These are phyloP conservation scores for Bretschneidera sinensis DNA, from an alignment of 345 rosid genomes.

Conservation along the genomic window DNA sequence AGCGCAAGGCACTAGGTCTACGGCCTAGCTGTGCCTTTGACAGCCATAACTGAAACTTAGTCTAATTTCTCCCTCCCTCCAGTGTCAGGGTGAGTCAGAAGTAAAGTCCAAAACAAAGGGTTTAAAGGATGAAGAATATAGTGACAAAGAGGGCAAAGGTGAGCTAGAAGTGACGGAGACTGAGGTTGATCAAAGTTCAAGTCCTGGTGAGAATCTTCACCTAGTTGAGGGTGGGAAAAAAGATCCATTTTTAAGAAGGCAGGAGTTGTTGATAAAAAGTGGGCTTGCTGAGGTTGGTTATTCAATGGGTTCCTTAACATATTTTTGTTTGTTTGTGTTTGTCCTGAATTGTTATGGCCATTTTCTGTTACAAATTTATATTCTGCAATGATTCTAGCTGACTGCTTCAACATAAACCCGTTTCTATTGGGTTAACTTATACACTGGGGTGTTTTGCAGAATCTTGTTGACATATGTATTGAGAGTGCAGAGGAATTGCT, in stretches of 20 bases:
- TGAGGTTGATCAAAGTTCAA: conserved; percentile 19
- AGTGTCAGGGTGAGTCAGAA: conserved; percentile 46
- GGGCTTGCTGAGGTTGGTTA: conserved; percentile 89
- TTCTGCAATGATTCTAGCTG: neutral
- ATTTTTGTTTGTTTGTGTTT: neutral
- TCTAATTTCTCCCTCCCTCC: conserved; percentile 8
- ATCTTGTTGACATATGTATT: conserved; percentile 54
- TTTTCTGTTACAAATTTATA: neutral
- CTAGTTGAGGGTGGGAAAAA: conserved; percentile 57
- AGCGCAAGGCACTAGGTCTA: too few relatives aligned
- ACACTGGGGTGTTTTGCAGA: conserved; percentile 43
- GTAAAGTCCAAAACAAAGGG: conserved; percentile 30
- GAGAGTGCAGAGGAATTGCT: conserved; percentile 68
- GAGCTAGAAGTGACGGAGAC: conserved; percentile 25
- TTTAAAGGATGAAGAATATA: conserved; percentile 29
- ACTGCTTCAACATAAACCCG: neutral
- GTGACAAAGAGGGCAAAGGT: conserved; percentile 23
- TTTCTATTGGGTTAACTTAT: neutral
- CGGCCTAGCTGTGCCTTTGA: too few relatives aligned
- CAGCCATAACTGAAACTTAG: too few relatives aligned
- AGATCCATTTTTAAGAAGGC: conserved; percentile 71
- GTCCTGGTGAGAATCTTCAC: conserved; percentile 28
- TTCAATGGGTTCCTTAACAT: neutral
- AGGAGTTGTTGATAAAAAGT: conserved; percentile 64
- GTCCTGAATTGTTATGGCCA: neutral